Evolutionary conservation across 192 early-diverging fungal genomes (phyloP), one percentile per base, ranked within the genome.

Genomic region (Haplosporangium gracile): DNA sequence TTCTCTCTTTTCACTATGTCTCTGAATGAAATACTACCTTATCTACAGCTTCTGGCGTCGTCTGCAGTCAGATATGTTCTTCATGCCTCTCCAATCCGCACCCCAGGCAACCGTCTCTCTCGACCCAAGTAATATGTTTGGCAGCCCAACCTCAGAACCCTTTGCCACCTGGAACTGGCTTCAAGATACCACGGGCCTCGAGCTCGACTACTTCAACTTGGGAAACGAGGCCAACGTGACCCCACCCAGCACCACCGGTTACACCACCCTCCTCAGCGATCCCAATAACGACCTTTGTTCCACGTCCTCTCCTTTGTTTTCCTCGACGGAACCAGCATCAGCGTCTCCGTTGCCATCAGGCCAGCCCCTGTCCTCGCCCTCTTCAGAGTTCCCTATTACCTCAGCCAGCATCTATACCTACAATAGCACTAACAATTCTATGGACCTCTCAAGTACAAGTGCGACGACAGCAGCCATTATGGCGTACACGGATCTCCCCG

Each of bases 31-130:
- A 24, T 72, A 9, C 22, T 72, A 72, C 20, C 24, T 65, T 36
- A 7, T 32, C 4, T 4, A 38, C 34, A 78, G 76, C 5, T 70
- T 78, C 39, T 78, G 76, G 76, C 76, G 76, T 70, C 68, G 76
- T 5, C 29, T 78, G 20, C 76, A 78, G 49, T 42, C 76, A 49
- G 76, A 78, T 5, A 63, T 78, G 76, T 69, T 78, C 43, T 53
- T 70, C 29, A 78, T 78, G 76, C 76, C 76, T 0, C 32, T 70
- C 34, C 51, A 53, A 11, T 38, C 76, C 13, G 65, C 76, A 29
- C 76, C 76, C 24, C 76, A 78, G 34, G 24, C 70, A 0, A 34
- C 76, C 10, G 43, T 68, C 13, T 69, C 76, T 7, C 26, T 78
- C 7, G 76, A 78, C 47, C 76, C 60, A 65, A 65, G 26, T 29